phyloP scores from a whole-genome alignment of 2,329 filamentous ascomycete genomes.

The Hirsutella minnesotensis region DNA sequence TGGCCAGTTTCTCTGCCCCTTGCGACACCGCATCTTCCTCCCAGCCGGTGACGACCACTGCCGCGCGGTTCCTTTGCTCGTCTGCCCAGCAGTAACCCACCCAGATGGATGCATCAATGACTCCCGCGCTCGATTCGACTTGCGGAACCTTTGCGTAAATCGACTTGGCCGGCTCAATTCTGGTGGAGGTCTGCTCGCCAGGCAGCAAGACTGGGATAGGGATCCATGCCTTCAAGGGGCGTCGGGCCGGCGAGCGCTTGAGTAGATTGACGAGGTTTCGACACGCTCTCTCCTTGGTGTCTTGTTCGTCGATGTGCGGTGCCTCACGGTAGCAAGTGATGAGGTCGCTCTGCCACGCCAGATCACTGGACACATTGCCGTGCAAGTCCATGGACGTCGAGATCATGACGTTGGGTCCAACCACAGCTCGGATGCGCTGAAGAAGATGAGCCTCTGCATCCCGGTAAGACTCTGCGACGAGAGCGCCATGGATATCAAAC shows the following conservation, averaged over 20 bases:
- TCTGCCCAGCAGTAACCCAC: slow-evolving; percentile 46
- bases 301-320: slow-evolving; percentile 36
- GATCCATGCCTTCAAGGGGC: slow-evolving; percentile 40
- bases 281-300: slow-evolving; percentile 39
- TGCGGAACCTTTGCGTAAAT: slow-evolving; percentile 35
- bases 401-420: slow-evolving; percentile 33
- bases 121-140: slow-evolving; percentile 25
- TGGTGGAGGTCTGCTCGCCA: slow-evolving; percentile 42
- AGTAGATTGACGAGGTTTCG: slow-evolving; percentile 32
- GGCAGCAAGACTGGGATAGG: slow-evolving; percentile 39
- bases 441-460: slow-evolving; percentile 37
- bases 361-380: slow-evolving; percentile 37
- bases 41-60: slow-evolving; percentile 39
- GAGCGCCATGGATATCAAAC: slow-evolving; percentile 45
- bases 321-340: slow-evolving; percentile 42
- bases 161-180: slow-evolving; percentile 36
- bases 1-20: slow-evolving; percentile 32
- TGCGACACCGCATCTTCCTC: slow-evolving; percentile 22
- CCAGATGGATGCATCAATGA: slow-evolving; percentile 42
- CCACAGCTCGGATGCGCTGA: slow-evolving; percentile 28
- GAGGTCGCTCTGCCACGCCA: slow-evolving; percentile 36
- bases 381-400: slow-evolving; percentile 45
- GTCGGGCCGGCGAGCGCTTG: slow-evolving; percentile 9
- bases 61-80: slow-evolving; percentile 37
- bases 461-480: slow-evolving; percentile 37